Conservation (phyloP, 768 basidiomycete genomes). For the Tylopilus cervinicoccineus region DNA sequence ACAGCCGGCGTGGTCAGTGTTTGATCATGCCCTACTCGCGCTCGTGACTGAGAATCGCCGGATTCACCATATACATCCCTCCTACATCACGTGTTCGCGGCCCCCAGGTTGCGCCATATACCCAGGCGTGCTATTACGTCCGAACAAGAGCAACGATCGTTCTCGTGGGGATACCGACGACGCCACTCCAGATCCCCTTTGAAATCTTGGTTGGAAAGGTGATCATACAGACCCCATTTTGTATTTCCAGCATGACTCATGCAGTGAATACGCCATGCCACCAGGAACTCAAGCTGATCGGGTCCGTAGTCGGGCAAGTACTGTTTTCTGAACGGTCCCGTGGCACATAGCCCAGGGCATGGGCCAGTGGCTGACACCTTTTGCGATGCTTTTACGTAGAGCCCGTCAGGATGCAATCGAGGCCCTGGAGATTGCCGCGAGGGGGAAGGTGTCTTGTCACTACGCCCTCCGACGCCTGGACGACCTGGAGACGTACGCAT, state of each 20-base stretch:
- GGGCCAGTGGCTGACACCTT: background rate
- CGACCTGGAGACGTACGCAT: conserved; percentile 26
- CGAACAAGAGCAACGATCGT: conserved; percentile 40
- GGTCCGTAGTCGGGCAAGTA: conserved; percentile 19
- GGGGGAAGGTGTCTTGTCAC: conserved; percentile 37
- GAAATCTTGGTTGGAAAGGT: conserved; percentile 30
- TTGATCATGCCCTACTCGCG: background rate
- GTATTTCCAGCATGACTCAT: background rate
- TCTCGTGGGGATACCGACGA: conserved; percentile 38
- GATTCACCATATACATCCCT: background rate
- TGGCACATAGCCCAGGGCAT: too few relatives aligned
- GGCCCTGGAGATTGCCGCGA: conserved; percentile 41
- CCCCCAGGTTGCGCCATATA: conserved; percentile 35
- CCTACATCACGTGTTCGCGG: background rate
- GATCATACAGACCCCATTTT: background rate
- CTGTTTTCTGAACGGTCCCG: background rate
- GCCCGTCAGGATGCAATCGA: conserved; percentile 46
- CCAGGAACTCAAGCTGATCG: conserved; percentile 24
- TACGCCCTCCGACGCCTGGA: conserved; percentile 24
- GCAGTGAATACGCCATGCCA: background rate
- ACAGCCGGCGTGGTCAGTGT: conserved; percentile 17
- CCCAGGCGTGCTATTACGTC: conserved; percentile 43
- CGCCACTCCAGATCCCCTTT: conserved; percentile 27
- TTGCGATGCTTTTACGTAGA: background rate
- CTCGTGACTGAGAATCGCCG: background rate